phyloP scores from a whole-genome alignment of 2,329 filamentous ascomycete species.

The Apiospora rasikravindrae region DNA sequence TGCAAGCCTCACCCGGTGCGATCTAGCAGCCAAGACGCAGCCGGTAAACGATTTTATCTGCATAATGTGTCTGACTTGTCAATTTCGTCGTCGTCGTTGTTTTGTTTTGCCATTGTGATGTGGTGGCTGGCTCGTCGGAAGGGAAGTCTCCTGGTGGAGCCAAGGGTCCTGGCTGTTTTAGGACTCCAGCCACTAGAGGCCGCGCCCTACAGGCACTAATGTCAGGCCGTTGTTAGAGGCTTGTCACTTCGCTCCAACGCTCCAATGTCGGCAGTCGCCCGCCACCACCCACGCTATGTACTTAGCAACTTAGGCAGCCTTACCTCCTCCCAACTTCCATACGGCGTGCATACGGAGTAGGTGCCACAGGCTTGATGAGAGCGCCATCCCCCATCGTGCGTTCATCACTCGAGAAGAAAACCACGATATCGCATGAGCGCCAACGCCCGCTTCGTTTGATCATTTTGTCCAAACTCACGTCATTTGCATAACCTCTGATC shows the following conservation, averaged over 20 bases:
- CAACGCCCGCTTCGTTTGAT: neutral
- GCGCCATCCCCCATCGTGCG: no score
- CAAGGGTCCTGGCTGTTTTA: neutral
- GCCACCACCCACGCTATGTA: neutral
- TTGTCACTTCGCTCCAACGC: neutral
- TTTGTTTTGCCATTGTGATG: neutral
- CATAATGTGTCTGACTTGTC: neutral
- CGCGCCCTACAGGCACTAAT: neutral
- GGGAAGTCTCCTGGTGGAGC: neutral
- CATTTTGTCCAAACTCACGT: neutral
- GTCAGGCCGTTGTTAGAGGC: neutral
- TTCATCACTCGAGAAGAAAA: neutral
- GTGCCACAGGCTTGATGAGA: neutral
- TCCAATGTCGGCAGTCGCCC: slow-evolving; percentile 1
- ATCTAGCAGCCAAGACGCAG: neutral
- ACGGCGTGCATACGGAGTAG: neutral
- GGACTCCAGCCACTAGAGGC: neutral
- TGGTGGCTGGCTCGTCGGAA: neutral
- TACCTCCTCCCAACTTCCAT: neutral
- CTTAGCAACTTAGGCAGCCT: no score
- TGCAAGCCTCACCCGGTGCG: neutral
- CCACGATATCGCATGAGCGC: neutral
- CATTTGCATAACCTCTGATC: neutral
- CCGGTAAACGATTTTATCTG: neutral
- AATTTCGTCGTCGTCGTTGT: neutral